Evolutionary conservation across 2,329 filamentous ascomycete genomes (phyloP).

Genomic region (Clonostachys sp.): DNA sequence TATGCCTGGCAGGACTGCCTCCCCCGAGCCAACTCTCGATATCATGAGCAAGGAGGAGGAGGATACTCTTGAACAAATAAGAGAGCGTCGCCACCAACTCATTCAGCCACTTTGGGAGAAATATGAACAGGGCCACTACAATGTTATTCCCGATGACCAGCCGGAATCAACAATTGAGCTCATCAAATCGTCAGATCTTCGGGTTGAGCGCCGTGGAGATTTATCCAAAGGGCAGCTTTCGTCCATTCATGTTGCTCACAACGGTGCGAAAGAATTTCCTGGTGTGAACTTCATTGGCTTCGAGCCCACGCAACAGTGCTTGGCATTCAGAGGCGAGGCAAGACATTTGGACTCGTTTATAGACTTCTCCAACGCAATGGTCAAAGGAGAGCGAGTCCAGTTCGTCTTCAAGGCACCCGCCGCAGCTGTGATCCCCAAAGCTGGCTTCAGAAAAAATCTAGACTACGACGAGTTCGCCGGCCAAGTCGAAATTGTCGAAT

Average conservation of each 20-base stretch:
- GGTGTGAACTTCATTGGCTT: conserved; percentile 5
- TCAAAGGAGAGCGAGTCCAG: conserved; percentile 1
- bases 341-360: conserved; percentile 4
- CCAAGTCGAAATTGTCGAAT: conserved; percentile 16
- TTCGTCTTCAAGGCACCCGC: conserved; percentile 7
- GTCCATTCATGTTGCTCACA: too few species aligned
- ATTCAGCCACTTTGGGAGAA: not conserved
- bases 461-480: conserved; percentile 11
- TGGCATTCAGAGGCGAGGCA: conserved; percentile 7
- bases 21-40: too few species aligned
- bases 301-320: not conserved
- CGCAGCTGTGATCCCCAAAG: conserved; percentile 9
- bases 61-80: not conserved
- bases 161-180: not conserved
- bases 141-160: not conserved
- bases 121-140: not conserved
- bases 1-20: too few species aligned
- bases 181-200: not conserved
- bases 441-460: conserved; percentile 11
- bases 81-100: not conserved
- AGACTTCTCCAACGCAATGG: conserved; percentile 6
- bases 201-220: not conserved
- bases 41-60: too few species aligned
- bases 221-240: too few species aligned
- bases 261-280: not conserved